Conservation (phyloP, 768 basidiomycete species). For the Cubamyces lactineus region DNA sequence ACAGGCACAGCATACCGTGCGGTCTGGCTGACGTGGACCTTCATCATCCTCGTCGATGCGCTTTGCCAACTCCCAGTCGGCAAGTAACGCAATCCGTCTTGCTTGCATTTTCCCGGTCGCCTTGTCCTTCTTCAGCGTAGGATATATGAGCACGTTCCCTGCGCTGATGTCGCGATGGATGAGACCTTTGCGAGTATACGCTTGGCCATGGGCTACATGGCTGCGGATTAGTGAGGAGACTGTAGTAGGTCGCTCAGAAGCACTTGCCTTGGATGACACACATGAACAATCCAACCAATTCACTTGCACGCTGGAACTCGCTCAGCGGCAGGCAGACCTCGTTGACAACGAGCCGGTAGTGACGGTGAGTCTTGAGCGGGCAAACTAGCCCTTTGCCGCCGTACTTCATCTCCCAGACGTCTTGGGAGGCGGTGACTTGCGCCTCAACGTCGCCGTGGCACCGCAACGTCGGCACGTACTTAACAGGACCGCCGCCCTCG, state of each 20-base stretch:
- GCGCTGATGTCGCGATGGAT: constrained; percentile 18
- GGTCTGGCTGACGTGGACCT: background rate
- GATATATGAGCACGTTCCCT: constrained; percentile 7
- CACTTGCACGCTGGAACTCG: background rate
- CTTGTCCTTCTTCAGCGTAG: background rate
- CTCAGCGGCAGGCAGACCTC: constrained; percentile 3
- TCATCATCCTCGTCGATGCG: background rate
- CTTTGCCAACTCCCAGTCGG: constrained; percentile 17
- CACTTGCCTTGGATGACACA: background rate
- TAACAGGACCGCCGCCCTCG: too few relatives aligned
- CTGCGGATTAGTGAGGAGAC: background rate
- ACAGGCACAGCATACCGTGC: background rate
- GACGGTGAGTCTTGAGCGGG: background rate
- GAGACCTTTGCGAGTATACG: background rate
- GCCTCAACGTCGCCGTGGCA: too few relatives aligned
- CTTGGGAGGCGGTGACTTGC: too few relatives aligned
- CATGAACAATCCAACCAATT: background rate
- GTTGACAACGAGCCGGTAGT: constrained; percentile 8
- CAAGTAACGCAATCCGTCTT: background rate
- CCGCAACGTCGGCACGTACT: too few relatives aligned
- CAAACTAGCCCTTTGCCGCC: background rate
- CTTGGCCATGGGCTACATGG: background rate
- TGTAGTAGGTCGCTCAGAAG: background rate
- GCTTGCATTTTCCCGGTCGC: background rate
- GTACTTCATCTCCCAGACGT: too few relatives aligned